Conservation (phyloP, 2,329 filamentous ascomycete species). For the Huntiella abstrusa region DNA sequence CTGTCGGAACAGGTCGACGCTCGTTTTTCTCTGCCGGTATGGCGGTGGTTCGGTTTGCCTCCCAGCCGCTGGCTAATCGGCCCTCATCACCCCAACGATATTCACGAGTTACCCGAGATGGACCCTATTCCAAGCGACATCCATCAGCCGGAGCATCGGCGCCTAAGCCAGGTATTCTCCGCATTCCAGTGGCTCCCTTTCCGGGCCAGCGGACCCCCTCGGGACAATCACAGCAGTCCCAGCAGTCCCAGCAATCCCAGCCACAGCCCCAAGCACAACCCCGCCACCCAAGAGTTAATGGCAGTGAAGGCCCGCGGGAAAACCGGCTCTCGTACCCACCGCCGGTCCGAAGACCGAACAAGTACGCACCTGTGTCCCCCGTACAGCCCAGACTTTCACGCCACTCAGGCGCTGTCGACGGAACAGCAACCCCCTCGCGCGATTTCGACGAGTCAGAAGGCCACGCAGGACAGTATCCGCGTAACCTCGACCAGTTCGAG, state of each 20-base stretch:
- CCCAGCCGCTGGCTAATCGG: constrained; percentile 9
- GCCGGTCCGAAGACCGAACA: constrained; percentile 6
- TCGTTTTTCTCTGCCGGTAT: neutral
- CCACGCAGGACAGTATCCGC: constrained; percentile 10
- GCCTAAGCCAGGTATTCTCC: neutral
- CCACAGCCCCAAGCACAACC: neutral
- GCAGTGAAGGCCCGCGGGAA: neutral
- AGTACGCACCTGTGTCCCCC: constrained; percentile 8
- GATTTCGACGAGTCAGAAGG: constrained; percentile 2
- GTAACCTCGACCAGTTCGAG: constrained; percentile 8
- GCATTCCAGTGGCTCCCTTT: constrained; percentile 1
- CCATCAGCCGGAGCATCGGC: neutral
- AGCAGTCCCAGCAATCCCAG: neutral
- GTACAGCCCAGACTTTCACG: constrained; percentile 11
- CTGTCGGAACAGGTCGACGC: neutral
- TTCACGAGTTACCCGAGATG: constrained; percentile 9
- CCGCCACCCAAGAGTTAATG: neutral
- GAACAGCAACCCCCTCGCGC: neutral
- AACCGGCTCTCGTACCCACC: constrained; percentile 7
- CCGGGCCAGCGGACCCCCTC: neutral
- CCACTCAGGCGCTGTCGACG: constrained; percentile 8
- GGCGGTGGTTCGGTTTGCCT: constrained; percentile 8
- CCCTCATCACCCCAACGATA: constrained; percentile 10
- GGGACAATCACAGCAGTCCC: neutral
- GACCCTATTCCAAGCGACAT: neutral